These are phyloP conservation scores for Coffea canephora DNA, from an alignment of 257 asterid species.

Conservation along the genomic window DNA sequence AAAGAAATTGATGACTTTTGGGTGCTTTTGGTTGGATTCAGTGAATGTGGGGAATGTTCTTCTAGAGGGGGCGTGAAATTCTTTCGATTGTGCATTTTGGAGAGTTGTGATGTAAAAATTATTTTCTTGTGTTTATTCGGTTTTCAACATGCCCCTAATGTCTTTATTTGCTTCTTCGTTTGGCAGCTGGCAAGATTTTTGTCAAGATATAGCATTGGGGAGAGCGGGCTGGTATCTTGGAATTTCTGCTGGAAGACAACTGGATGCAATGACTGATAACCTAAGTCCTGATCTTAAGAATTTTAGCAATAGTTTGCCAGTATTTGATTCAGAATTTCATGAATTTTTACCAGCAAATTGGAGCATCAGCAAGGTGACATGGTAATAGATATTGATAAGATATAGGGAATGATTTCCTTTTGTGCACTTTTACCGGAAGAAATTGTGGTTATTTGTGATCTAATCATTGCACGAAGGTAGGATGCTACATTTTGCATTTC, in stretches of 20 bases:
- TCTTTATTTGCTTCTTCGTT: constrained; percentile 12
- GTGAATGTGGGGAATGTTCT: not conserved
- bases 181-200: constrained; percentile 82
- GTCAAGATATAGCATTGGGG: constrained; percentile 74
- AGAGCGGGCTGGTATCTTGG: constrained; percentile 72
- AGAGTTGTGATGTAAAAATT: not conserved
- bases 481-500: too few relatives aligned
- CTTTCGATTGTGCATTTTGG: not conserved
- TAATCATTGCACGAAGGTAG: too few relatives aligned
- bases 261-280: constrained; percentile 23
- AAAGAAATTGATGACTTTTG: too few relatives aligned
- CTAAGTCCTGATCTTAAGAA: constrained; percentile 20
- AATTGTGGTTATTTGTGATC: not conserved
- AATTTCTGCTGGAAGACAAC: constrained; percentile 29
- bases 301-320: constrained; percentile 22
- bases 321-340: constrained; percentile 29
- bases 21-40: not conserved
- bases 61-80: not conserved
- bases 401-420: not conserved
- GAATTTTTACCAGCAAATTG: constrained; percentile 23
- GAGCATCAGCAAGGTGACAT: constrained; percentile 24
- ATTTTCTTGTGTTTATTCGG: not conserved
- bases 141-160: not conserved
- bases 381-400: constrained; percentile 33
- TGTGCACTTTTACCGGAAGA: not conserved